A percentile compares a stretch with the other conserved stretches of the same genome.
These are phyloP conservation scores for Hanseniaspora gamundiae DNA, from an alignment of 1,139 yeast species.

Conservation along the genomic window DNA sequence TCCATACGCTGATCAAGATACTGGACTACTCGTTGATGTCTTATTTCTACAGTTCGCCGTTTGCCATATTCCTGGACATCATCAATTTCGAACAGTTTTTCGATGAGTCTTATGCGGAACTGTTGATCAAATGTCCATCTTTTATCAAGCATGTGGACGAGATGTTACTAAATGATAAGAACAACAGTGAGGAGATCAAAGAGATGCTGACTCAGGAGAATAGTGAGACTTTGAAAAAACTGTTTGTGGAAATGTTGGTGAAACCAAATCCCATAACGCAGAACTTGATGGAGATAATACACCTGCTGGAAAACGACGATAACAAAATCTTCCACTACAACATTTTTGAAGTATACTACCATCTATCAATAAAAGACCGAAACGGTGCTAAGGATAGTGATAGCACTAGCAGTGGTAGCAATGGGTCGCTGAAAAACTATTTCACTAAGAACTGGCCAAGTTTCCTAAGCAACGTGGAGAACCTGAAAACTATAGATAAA, in stretches of 20 bases:
- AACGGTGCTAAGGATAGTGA: too few relatives aligned
- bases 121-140: slow-evolving; percentile 36
- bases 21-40: slow-evolving; percentile 57
- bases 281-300: slow-evolving; percentile 19
- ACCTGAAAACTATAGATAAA: too few relatives aligned
- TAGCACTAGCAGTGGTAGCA: slow-evolving; percentile 15
- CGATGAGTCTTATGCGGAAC: slow-evolving; percentile 26
- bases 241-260: slow-evolving; percentile 1
- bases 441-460: slow-evolving; percentile 16
- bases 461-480: too few relatives aligned
- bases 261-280: slow-evolving; percentile 21
- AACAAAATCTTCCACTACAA: slow-evolving; percentile 18
- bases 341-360: slow-evolving; percentile 21
- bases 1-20: slow-evolving; percentile 30
- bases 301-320: slow-evolving; percentile 16
- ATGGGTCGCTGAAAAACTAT: neutral
- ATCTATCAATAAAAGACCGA: slow-evolving; percentile 3
- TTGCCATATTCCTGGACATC: slow-evolving; percentile 34
- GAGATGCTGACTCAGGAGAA: neutral
- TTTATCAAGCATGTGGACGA: slow-evolving; percentile 30
- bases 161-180: slow-evolving; percentile 14
- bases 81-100: slow-evolving; percentile 23
- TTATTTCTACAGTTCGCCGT: slow-evolving; percentile 59
- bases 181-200: neutral
- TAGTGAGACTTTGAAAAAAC: neutral